Percentiles rank a stretch among this genome's conserved stretches.
Conservation (phyloP, 805 yeast genomes). For the Suhomyces kilbournensis region DNA sequence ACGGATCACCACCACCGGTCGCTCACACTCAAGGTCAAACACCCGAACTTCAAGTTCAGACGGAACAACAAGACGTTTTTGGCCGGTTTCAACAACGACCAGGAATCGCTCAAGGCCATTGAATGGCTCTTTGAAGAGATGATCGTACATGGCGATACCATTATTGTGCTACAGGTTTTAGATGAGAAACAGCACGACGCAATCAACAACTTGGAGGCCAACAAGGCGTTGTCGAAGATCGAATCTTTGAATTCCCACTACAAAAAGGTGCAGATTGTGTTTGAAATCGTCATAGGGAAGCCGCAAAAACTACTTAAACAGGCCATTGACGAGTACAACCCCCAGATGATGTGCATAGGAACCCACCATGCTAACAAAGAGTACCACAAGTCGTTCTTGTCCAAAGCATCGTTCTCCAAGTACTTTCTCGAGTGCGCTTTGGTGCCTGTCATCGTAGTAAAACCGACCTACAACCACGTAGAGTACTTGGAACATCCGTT, state of each 20-base stretch:
- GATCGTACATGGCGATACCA: slow-evolving; percentile 43
- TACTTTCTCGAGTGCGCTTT: slow-evolving; percentile 42
- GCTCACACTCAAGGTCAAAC: slow-evolving; percentile 39
- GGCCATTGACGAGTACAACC: slow-evolving; percentile 42
- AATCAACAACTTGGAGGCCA: slow-evolving; percentile 31
- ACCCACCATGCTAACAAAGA: slow-evolving; percentile 29
- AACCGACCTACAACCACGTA: slow-evolving; percentile 34
- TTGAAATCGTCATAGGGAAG: slow-evolving; percentile 40
- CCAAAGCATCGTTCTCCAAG: slow-evolving; percentile 36
- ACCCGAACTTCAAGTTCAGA: slow-evolving; percentile 42
- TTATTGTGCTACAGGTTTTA: slow-evolving; percentile 39
- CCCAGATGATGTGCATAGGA: slow-evolving; percentile 46
- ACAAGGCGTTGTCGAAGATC: slow-evolving; percentile 25
- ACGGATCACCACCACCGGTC: slow-evolving; percentile 31
- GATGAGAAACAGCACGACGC: slow-evolving; percentile 29
- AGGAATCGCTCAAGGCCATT: slow-evolving; percentile 37
- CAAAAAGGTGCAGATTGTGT: slow-evolving; percentile 38
- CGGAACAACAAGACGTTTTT: slow-evolving; percentile 43
- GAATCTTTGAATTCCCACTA: slow-evolving; percentile 33
- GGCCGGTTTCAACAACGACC: slow-evolving; percentile 37
- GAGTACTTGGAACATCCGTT: slow-evolving; percentile 30
- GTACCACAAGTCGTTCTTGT: slow-evolving; percentile 26
- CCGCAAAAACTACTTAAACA: slow-evolving; percentile 36
- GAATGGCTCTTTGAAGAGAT: slow-evolving; percentile 46
- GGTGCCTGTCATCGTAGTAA: slow-evolving; percentile 44